Evolutionary conservation across 768 basidiomycete genomes (phyloP).

Genomic region (Lepiota subincarnata): DNA sequence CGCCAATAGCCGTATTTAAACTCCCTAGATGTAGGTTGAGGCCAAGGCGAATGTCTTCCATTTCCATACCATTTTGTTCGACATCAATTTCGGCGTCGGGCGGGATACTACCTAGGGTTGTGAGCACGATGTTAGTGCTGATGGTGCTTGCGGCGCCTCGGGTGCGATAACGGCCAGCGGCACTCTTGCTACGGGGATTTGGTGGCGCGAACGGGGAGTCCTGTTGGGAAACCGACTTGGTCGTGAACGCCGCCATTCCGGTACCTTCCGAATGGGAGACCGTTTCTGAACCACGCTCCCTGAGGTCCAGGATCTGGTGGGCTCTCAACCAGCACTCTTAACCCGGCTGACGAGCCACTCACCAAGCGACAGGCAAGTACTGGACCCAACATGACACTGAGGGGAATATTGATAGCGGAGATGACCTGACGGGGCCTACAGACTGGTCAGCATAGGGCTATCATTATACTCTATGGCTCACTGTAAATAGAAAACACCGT

Average conservation of each 20-base stretch:
- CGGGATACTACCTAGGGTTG: slow-evolving; percentile 57
- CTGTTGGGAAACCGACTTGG: slow-evolving; percentile 55
- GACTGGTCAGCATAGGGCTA: slow-evolving; percentile 10
- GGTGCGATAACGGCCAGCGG: slow-evolving; percentile 31
- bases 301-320: slow-evolving; percentile 70
- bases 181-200: slow-evolving; percentile 40
- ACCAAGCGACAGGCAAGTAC: slow-evolving; percentile 77
- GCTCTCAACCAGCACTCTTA: slow-evolving; percentile 5
- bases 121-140: slow-evolving; percentile 59
- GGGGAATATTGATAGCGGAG: slow-evolving; percentile 79
- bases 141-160: slow-evolving; percentile 49
- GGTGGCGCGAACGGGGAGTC: slow-evolving; percentile 53
- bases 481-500: slow-evolving; percentile 87
- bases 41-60: slow-evolving; percentile 54
- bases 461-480: slow-evolving; percentile 26
- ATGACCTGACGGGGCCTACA: slow-evolving; percentile 74
- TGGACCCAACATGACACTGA: slow-evolving; percentile 81
- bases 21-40: slow-evolving; percentile 50
- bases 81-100: slow-evolving; percentile 46
- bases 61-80: slow-evolving; percentile 51
- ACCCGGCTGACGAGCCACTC: slow-evolving; percentile 15
- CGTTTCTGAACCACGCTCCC: slow-evolving; percentile 77
- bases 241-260: slow-evolving; percentile 61
- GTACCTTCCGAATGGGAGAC: slow-evolving; percentile 72
- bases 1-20: slow-evolving; percentile 47